phyloP scores from a whole-genome alignment of 495 filamentous ascomycete genomes.

The Trichoderma virens region DNA sequence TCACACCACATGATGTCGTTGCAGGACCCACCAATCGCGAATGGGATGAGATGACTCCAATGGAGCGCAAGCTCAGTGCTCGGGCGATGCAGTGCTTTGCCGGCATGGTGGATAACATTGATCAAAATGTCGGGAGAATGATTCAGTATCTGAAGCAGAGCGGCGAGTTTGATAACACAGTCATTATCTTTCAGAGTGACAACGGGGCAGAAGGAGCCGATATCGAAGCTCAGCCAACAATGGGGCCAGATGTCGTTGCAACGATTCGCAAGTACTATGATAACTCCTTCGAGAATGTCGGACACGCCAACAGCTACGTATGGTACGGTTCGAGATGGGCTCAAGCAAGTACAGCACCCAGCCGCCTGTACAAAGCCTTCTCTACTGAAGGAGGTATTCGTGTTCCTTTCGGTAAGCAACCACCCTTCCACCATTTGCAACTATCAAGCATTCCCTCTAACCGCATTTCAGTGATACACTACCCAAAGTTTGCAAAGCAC shows the following conservation, averaged over 20 bases:
- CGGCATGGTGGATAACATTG: slow-evolving; percentile 57
- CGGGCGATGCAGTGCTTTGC: slow-evolving; percentile 54
- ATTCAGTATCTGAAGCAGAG: slow-evolving; percentile 47
- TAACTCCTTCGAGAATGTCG: slow-evolving; percentile 54
- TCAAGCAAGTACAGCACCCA: slow-evolving; percentile 54
- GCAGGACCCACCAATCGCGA: background rate
- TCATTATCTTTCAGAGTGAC: slow-evolving; percentile 56
- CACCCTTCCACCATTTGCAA: too few species aligned
- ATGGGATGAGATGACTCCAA: background rate
- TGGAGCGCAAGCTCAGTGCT: slow-evolving; percentile 22
- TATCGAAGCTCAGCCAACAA: slow-evolving; percentile 51
- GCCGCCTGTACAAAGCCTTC: slow-evolving; percentile 36
- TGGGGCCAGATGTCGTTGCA: slow-evolving; percentile 34
- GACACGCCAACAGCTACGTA: slow-evolving; percentile 53
- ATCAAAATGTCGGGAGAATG: slow-evolving; percentile 52
- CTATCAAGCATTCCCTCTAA: too few species aligned
- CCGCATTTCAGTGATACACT: too few species aligned
- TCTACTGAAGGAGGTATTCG: background rate
- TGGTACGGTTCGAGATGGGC: slow-evolving; percentile 62
- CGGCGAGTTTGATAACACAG: slow-evolving; percentile 56
- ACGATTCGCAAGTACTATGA: slow-evolving; percentile 54
- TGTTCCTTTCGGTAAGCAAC: background rate
- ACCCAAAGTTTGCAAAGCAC: too few species aligned
- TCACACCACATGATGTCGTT: background rate
- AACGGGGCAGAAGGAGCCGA: slow-evolving; percentile 60